Percentiles rank a stretch among this genome's conserved stretches.
Conservation (phyloP, 2,329 filamentous ascomycete species). For the Coniochaeta sp. region DNA sequence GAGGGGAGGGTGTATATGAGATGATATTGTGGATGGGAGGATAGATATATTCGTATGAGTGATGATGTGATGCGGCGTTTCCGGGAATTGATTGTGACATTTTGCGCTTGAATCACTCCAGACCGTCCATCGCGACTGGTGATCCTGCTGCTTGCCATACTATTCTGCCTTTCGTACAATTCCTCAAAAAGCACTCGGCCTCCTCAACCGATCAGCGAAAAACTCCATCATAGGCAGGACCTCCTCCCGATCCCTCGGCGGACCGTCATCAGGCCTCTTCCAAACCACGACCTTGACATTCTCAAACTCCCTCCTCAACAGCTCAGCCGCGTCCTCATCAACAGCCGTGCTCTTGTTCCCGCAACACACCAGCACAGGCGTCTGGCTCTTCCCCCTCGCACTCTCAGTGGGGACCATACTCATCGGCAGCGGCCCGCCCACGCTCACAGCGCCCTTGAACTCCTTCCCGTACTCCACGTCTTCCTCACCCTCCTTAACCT, state of each 20-base stretch:
- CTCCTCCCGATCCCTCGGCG: conserved; percentile 80
- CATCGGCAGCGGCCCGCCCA: conserved; percentile 47
- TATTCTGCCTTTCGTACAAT: no score
- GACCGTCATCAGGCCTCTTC: conserved; percentile 64
- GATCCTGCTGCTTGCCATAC: no score
- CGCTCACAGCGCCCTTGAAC: conserved; percentile 42
- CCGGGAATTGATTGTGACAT: neutral
- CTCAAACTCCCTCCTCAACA: conserved; percentile 58
- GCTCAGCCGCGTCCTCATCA: conserved; percentile 55
- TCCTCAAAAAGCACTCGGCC: no score
- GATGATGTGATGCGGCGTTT: neutral
- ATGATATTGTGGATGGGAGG: neutral
- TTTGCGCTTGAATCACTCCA: no score
- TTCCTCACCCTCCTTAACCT: conserved; percentile 11
- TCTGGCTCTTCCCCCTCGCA: conserved; percentile 47
- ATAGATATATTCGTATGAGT: neutral
- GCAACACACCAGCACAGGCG: conserved; percentile 56
- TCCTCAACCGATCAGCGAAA: conserved; percentile 56
- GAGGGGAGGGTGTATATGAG: conserved; percentile 5
- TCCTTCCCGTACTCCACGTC: conserved; percentile 9
- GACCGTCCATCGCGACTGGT: no score
- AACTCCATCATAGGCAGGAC: conserved; percentile 88
- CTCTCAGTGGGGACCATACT: conserved; percentile 42
- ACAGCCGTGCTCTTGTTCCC: conserved; percentile 38
- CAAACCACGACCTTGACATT: conserved; percentile 63